These are phyloP conservation scores for Debaryomycetaceae sp. DNA, from an alignment of 1,139 yeast genomes.

Conservation along the genomic window DNA sequence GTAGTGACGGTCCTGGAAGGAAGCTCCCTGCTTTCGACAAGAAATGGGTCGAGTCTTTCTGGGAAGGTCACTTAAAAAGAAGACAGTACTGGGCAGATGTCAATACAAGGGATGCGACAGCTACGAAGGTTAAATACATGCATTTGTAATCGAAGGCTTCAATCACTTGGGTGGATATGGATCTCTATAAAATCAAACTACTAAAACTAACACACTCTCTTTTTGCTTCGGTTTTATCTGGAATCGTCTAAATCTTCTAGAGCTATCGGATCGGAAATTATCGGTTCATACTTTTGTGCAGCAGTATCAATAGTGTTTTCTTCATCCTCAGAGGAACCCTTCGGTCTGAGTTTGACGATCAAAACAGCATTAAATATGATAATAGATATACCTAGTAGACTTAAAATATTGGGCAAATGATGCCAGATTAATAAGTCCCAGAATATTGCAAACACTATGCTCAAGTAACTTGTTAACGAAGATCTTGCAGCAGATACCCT, in stretches of 20 bases:
- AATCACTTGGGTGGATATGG: no score
- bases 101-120: slow-evolving; percentile 5
- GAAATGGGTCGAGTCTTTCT: slow-evolving; percentile 17
- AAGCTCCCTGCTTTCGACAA: slow-evolving; percentile 20
- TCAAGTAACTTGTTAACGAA: slow-evolving; percentile 70
- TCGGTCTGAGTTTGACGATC: slow-evolving; percentile 48
- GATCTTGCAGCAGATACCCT: slow-evolving; percentile 79
- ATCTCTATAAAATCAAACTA: no score
- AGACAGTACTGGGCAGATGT: slow-evolving; percentile 14
- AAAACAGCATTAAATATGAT: slow-evolving; percentile 65
- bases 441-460: slow-evolving; percentile 72
- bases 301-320: slow-evolving; percentile 6
- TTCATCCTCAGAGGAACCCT: slow-evolving; percentile 13
- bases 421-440: slow-evolving; percentile 75
- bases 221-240: neutral
- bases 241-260: neutral
- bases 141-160: no score
- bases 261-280: neutral
- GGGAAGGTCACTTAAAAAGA: slow-evolving; percentile 18
- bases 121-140: neutral
- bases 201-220: no score
- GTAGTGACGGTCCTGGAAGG: slow-evolving; percentile 24
- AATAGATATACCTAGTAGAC: slow-evolving; percentile 64
- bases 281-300: neutral
- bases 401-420: slow-evolving; percentile 67